These are phyloP conservation scores for Prunus mongolica DNA, from an alignment of 306 rosid species.

Conservation along the genomic window DNA sequence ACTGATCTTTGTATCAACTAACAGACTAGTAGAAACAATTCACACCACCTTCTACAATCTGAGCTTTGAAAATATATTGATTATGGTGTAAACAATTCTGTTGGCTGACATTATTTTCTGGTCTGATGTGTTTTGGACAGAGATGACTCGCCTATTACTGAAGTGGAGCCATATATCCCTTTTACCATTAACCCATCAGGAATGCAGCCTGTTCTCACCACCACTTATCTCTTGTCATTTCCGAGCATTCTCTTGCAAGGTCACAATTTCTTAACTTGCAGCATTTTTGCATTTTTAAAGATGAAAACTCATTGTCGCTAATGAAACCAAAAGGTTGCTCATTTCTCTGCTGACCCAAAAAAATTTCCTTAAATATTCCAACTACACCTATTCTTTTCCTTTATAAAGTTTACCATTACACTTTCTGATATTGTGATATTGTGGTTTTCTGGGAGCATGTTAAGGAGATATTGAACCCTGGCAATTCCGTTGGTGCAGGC, in stretches of 20 bases:
- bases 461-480: constrained; percentile 89
- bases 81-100: constrained; percentile 2
- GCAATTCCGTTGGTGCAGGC: constrained; percentile 74
- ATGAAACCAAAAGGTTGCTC: constrained; percentile 1
- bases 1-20: background rate
- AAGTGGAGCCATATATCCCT: constrained; percentile 98
- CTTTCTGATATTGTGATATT: constrained; percentile 21
- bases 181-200: constrained; percentile 95
- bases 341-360: background rate
- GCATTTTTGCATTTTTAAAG: background rate
- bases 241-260: constrained; percentile 85
- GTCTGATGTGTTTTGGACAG: constrained; percentile 47
- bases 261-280: constrained; percentile 9
- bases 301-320: constrained; percentile 1
- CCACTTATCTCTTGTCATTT: constrained; percentile 92
- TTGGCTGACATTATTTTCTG: constrained; percentile 28
- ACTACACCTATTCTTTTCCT: constrained; percentile 7
- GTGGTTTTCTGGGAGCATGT: constrained; percentile 65
- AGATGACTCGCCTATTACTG: constrained; percentile 89
- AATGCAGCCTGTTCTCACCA: constrained; percentile 97
- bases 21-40: constrained; percentile 12
- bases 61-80: background rate
- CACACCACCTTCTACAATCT: constrained; percentile 11
- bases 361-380: background rate
- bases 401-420: constrained; percentile 4